Base-by-base conservation (phyloP, 2,329 filamentous ascomycete species). In the Tympanopsis confertula region DNA sequence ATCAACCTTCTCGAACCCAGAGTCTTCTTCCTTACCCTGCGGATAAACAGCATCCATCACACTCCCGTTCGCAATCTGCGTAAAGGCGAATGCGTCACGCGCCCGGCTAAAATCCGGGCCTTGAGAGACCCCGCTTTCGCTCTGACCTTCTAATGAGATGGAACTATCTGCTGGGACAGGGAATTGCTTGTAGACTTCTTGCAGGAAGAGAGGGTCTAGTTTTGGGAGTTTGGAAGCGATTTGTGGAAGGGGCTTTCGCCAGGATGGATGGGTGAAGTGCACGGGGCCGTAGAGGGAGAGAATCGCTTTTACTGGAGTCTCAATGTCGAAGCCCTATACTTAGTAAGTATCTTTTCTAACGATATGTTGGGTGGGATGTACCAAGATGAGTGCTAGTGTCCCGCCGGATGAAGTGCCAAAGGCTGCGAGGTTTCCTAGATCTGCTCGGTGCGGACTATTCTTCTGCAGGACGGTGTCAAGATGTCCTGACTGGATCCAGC, bases 281-380 rank as follows among this genome's bases (percentile, higher is more conserved):
- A 56, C 57, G 1, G 61, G 53, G n/a, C 59, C 60, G 44, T 65
- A 64, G 45, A 65, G 52, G 41, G 58, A 52, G 35, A 57, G 53
- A 35, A 65, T 63, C 15, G 59, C 62, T 3, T 50, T 50, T 1
- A 55, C 53, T 1, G 53, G 52, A 7, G 49, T 55, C 12, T 51
- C 50, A 3, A 57, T 52, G 17, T 50, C 51, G 41, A 57, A 65
- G 10, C 58, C 61, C 58, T 61, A 28, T 4, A 14, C 15, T 22
- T 14, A 42, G 19, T 18, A n/a, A 17, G n/a, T 13, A 7, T 19
- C n/a, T 24, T 19, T 13, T 2, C 10, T 15, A 17, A 19, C 5
- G 22, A 2, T 17, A 37, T 10, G 10, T 28, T 22, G n/a, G 15
- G 12, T 19, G 30, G 17, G 33, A 47, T 51, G 29, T 46, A 62